A percentile compares a stretch with the other conserved stretches of the same genome.
Conservation (phyloP, 495 filamentous ascomycete species). For the Apodospora peruviana region DNA sequence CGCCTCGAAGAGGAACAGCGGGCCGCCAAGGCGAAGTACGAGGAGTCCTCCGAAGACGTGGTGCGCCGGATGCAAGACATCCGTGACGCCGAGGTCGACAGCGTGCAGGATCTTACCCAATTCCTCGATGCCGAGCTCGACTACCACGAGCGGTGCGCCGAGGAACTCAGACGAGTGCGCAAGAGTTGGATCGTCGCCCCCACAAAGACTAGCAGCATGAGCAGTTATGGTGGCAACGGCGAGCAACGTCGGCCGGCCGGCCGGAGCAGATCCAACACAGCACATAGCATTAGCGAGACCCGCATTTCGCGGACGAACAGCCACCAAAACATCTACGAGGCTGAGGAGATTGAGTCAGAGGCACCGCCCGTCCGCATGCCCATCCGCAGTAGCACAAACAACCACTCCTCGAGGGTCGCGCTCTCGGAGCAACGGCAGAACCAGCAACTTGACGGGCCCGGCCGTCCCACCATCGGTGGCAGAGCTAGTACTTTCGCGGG, state of each 20-base stretch:
- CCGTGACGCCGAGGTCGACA: slow-evolving; percentile 83
- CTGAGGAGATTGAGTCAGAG: slow-evolving; percentile 28
- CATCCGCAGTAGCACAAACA: slow-evolving; percentile 49
- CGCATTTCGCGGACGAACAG: slow-evolving; percentile 33
- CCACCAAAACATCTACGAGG: slow-evolving; percentile 25
- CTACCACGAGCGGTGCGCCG: slow-evolving; percentile 85
- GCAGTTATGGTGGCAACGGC: slow-evolving; percentile 18
- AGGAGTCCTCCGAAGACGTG: slow-evolving; percentile 93
- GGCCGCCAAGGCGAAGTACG: slow-evolving; percentile 89
- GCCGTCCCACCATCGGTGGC: slow-evolving; percentile 26
- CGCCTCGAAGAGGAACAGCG: slow-evolving; percentile 89
- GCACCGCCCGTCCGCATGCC: slow-evolving; percentile 49
- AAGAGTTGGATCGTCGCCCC: slow-evolving; percentile 40
- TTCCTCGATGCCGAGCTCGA: slow-evolving; percentile 89
- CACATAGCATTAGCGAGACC: slow-evolving; percentile 37
- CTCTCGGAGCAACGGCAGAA: slow-evolving; percentile 34
- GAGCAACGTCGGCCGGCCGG: slow-evolving; percentile 23
- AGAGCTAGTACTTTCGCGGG: slow-evolving; percentile 39
- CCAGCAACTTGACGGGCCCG: slow-evolving; percentile 30
- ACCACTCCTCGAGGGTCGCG: slow-evolving; percentile 31
- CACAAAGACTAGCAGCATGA: neutral
- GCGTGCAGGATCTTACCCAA: slow-evolving; percentile 67
- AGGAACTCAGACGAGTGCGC: slow-evolving; percentile 52
- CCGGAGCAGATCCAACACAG: slow-evolving; percentile 43
- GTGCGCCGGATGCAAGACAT: slow-evolving; percentile 93